Percentiles rank a stretch among this genome's conserved stretches.
Conservation (phyloP, 192 early-diverging fungal species). For the Podila minutissima region DNA sequence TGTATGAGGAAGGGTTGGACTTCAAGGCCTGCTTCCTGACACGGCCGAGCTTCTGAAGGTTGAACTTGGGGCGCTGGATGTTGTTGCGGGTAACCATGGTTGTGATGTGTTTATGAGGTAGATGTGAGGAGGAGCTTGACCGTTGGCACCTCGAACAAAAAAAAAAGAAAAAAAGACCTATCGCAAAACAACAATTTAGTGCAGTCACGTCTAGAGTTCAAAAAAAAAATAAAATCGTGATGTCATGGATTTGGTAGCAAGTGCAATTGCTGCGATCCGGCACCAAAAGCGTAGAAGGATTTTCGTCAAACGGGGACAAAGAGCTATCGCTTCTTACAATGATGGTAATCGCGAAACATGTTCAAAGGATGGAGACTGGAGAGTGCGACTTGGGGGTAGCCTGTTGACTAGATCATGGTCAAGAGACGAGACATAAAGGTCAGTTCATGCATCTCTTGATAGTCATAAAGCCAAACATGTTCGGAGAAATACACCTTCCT, state of each 20-base stretch:
- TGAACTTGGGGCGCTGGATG: conserved; percentile 48
- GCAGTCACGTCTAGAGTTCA: background rate
- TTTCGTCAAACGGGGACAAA: too few relatives aligned
- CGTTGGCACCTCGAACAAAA: too few relatives aligned
- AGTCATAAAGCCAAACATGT: too few relatives aligned
- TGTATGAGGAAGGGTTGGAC: conserved; percentile 46
- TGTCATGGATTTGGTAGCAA: background rate
- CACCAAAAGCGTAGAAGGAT: background rate
- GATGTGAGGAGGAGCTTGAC: background rate
- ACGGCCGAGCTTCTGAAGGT: conserved; percentile 49
- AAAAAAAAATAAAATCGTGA: background rate
- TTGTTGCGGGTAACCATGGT: conserved; percentile 51
- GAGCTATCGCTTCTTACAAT: too few relatives aligned
- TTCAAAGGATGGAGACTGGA: too few relatives aligned
- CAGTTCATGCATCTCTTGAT: too few relatives aligned
- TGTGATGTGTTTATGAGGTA: conserved; percentile 6
- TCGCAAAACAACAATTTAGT: background rate
- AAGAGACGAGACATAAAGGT: too few relatives aligned
- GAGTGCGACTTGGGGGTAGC: too few relatives aligned
- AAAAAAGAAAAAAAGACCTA: background rate
- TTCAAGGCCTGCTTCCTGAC: conserved; percentile 51
- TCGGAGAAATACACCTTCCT: too few relatives aligned
- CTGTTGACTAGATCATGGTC: too few relatives aligned
- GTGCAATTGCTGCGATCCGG: background rate
- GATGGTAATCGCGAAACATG: too few relatives aligned